Evolutionary conservation across 331 rosid species (phyloP).

Genomic region (Malus hybrid): DNA sequence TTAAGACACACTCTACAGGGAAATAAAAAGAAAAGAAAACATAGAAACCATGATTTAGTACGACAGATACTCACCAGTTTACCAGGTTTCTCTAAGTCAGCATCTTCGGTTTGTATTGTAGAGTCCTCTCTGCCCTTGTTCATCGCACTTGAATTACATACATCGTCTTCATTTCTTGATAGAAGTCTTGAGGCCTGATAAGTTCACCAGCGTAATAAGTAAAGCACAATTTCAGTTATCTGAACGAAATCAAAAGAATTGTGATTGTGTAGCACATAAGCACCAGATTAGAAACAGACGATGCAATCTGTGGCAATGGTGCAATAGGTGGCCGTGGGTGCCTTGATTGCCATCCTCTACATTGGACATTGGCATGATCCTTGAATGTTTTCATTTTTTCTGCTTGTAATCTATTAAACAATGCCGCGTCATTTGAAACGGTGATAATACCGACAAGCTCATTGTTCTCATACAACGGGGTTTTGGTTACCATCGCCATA

Average conservation of each 20-base stretch:
- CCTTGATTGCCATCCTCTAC: constrained; percentile 29
- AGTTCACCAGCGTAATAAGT: constrained; percentile 4
- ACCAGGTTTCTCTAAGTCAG: constrained; percentile 18
- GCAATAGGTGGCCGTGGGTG: constrained; percentile 40
- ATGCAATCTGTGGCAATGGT: constrained; percentile 52
- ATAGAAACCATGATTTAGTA: not conserved
- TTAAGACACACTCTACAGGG: constrained; percentile 7
- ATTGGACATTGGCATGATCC: constrained; percentile 20
- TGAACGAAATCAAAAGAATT: constrained; percentile 10
- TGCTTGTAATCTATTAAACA: constrained; percentile 20
- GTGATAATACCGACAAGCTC: constrained; percentile 46
- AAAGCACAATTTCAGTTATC: constrained; percentile 9
- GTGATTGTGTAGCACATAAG: constrained; percentile 6
- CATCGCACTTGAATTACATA: not conserved
- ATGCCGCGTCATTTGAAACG: constrained; percentile 55
- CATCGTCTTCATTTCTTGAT: constrained; percentile 25
- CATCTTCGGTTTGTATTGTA: constrained; percentile 25
- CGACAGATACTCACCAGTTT: constrained; percentile 27
- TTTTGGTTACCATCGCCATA: constrained; percentile 51
- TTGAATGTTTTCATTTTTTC: constrained; percentile 20
- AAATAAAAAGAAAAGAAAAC: not conserved
- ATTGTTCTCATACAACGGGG: constrained; percentile 52
- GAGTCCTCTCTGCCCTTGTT: constrained; percentile 18
- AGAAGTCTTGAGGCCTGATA: constrained; percentile 49
- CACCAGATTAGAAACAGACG: constrained; percentile 76